phyloP scores from a whole-genome alignment of 352 stramenopile genomes.

The Phytophthora tentaculata region DNA sequence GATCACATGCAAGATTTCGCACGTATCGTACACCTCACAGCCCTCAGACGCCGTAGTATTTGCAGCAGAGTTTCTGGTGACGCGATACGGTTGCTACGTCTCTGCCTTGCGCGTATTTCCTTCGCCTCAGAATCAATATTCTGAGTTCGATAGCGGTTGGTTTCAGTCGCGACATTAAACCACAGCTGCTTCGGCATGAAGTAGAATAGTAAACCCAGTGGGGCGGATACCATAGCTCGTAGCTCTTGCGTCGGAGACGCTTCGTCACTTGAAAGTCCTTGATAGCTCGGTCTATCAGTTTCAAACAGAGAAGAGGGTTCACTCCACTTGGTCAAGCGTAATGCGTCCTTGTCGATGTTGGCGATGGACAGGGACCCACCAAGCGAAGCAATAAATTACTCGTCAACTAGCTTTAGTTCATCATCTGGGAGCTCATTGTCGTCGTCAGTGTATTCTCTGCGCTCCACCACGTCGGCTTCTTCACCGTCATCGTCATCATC shows the following conservation, averaged over 20 bases:
- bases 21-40: background rate
- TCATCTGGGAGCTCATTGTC: background rate
- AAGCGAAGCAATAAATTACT: background rate
- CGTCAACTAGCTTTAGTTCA: background rate
- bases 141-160: background rate
- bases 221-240: background rate
- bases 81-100: background rate
- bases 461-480: background rate
- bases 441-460: background rate
- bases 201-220: background rate
- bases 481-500: background rate
- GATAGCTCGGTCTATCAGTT: background rate
- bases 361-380: background rate
- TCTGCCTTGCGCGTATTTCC: background rate
- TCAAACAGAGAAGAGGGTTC: background rate
- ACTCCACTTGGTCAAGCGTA: background rate
- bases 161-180: background rate
- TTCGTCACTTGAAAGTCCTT: background rate
- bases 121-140: background rate
- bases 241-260: background rate
- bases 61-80: background rate
- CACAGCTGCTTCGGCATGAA: background rate
- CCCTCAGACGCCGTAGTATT: background rate
- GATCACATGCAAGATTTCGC: background rate
- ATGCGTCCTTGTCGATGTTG: background rate